phyloP scores from a whole-genome alignment of 2,329 filamentous ascomycete genomes.

The Trichophyton schoenleinii region DNA sequence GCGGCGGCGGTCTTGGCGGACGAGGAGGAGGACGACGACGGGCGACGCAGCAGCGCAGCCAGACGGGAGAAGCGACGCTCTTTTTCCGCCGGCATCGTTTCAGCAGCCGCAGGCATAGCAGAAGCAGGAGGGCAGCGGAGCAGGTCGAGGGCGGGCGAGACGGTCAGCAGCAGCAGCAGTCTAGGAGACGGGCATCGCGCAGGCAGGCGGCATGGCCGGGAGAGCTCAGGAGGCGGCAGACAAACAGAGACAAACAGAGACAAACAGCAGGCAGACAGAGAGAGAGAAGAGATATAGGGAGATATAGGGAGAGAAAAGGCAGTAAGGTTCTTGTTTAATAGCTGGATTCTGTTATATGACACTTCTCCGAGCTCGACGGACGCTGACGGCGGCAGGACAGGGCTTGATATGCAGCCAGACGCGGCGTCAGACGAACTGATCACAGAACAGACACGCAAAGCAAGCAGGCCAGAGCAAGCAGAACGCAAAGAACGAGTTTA shows the following conservation, averaged over 20 bases:
- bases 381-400: no score
- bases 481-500: background rate
- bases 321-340: no score
- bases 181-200: background rate
- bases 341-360: no score
- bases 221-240: no score
- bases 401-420: no score
- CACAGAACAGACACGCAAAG: background rate
- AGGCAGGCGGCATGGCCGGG: background rate
- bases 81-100: constrained; percentile 9
- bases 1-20: constrained; percentile 11
- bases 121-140: no score
- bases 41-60: constrained; percentile 27
- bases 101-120: background rate
- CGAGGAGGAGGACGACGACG: constrained; percentile 22
- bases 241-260: no score
- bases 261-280: no score
- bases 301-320: no score
- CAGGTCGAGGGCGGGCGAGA: background rate
- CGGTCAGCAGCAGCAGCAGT: background rate
- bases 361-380: no score
- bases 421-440: background rate
- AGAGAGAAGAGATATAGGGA: no score
- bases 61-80: constrained; percentile 25
- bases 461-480: background rate